A percentile compares a stretch with the other conserved stretches of the same genome.
These are phyloP conservation scores for Boletus fagicola DNA, from an alignment of 768 basidiomycete genomes.

Conservation along the genomic window DNA sequence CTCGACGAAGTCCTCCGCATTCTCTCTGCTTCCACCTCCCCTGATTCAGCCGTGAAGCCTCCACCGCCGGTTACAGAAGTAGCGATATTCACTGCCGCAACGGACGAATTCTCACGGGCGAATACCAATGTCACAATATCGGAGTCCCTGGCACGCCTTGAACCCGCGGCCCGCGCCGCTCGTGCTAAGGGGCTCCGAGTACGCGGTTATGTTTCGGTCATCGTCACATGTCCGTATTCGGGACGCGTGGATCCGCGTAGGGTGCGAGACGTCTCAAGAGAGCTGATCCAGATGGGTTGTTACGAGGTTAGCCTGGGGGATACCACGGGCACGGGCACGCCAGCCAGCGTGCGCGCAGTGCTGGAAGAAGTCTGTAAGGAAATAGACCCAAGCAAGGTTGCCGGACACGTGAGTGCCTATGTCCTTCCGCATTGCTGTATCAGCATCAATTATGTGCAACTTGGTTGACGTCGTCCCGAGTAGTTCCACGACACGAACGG, in stretches of 20 bases:
- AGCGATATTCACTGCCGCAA: conserved; percentile 85
- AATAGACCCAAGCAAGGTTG: conserved; percentile 65
- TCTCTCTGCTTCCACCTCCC: conserved; percentile 36
- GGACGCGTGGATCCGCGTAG: conserved; percentile 63
- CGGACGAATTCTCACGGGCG: conserved; percentile 80
- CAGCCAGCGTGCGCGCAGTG: conserved; percentile 62
- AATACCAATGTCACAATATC: conserved; percentile 78
- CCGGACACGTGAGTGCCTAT: conserved; percentile 49
- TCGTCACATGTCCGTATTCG: conserved; percentile 83
- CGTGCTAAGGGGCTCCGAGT: conserved; percentile 63
- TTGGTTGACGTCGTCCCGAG: background rate
- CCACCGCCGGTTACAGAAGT: conserved; percentile 75
- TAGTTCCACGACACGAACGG: conserved; percentile 93
- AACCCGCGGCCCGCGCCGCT: conserved; percentile 61
- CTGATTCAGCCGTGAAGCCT: conserved; percentile 29
- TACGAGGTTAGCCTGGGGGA: conserved; percentile 93
- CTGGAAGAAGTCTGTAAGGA: conserved; percentile 65
- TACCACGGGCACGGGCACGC: conserved; percentile 85
- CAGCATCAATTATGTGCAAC: background rate
- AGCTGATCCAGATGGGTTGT: conserved; percentile 84
- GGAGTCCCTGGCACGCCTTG: conserved; percentile 66
- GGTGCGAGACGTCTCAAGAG: conserved; percentile 69
- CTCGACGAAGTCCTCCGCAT: conserved; percentile 65
- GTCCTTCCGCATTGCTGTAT: conserved; percentile 15
- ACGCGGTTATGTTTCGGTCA: conserved; percentile 83